Evolutionary conservation across 495 filamentous ascomycete species (phyloP).

Genomic region (Penicillium desertorum): DNA sequence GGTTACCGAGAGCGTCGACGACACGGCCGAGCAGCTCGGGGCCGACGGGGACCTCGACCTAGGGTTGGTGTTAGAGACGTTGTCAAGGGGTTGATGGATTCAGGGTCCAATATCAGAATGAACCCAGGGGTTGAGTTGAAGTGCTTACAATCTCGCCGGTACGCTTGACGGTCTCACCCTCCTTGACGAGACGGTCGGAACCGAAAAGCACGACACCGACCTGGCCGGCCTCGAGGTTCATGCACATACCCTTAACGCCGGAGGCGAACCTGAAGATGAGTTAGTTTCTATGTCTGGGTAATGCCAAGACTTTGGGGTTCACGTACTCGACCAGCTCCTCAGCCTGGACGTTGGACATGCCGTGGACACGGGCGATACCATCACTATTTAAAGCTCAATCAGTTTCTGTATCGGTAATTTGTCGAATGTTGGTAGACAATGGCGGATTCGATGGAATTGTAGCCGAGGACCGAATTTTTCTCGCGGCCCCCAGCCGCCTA

Average conservation of each 20-base stretch:
- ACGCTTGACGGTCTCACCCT: conserved; percentile 99
- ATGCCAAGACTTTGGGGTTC: conserved; percentile 28
- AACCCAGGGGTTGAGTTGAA: conserved; percentile 2
- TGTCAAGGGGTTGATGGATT: background rate
- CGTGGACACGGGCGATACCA: conserved; percentile 99
- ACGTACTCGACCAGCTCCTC: conserved; percentile 99
- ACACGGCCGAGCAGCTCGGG: conserved; percentile 93
- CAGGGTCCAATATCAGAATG: conserved; percentile 18
- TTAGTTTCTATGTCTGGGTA: conserved; percentile 37
- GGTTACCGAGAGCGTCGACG: conserved; percentile 96
- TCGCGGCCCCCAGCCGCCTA: conserved; percentile 21
- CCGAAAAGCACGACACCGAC: conserved; percentile 99
- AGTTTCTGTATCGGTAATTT: conserved; percentile 19
- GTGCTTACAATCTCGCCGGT: conserved; percentile 94
- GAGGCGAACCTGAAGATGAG: conserved; percentile 81
- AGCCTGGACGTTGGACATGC: conserved; percentile 99
- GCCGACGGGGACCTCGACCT: conserved; percentile 98
- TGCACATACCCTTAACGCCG: conserved; percentile 99
- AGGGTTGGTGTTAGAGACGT: conserved; percentile 28
- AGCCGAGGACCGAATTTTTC: conserved; percentile 41
- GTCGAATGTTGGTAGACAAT: conserved; percentile 17
- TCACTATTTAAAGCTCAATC: conserved; percentile 63
- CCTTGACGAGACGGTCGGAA: conserved; percentile 99
- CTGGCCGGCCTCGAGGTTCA: conserved; percentile 99
- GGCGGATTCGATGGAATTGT: conserved; percentile 32